Evolutionary conservation across 2,329 filamentous ascomycete genomes (phyloP).

Genomic region (Diaporthe sp.): DNA sequence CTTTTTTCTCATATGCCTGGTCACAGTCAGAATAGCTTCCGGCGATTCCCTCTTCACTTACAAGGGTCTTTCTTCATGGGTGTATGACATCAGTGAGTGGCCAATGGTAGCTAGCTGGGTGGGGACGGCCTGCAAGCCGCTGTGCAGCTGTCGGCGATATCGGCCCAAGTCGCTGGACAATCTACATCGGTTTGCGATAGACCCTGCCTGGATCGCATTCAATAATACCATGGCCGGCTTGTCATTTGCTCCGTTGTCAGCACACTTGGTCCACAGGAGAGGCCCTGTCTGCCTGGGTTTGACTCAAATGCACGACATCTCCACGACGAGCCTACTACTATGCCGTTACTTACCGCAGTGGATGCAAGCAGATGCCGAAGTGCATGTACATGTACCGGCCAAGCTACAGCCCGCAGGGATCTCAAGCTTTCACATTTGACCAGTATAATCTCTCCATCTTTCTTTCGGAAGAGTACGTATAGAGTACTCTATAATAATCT

Average conservation of each 20-base stretch:
- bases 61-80: background rate
- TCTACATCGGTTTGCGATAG: background rate
- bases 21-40: constrained; percentile 22
- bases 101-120: constrained; percentile 14
- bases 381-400: background rate
- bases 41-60: constrained; percentile 25
- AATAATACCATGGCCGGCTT: background rate
- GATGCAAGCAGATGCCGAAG: background rate
- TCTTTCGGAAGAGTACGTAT: no score
- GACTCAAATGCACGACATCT: background rate
- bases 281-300: background rate
- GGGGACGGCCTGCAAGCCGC: background rate
- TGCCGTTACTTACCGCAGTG: background rate
- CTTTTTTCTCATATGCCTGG: constrained; percentile 18
- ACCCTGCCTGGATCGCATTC: background rate
- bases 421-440: background rate
- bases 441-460: background rate
- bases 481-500: background rate
- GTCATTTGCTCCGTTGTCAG: background rate
- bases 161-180: background rate
- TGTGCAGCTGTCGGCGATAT: constrained; percentile 18
- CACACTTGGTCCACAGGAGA: background rate
- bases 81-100: constrained; percentile 36
- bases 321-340: background rate
- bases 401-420: background rate